Base-by-base conservation (phyloP, 371 early-diverging fungal genomes). In the Chytridium lagenaria region DNA sequence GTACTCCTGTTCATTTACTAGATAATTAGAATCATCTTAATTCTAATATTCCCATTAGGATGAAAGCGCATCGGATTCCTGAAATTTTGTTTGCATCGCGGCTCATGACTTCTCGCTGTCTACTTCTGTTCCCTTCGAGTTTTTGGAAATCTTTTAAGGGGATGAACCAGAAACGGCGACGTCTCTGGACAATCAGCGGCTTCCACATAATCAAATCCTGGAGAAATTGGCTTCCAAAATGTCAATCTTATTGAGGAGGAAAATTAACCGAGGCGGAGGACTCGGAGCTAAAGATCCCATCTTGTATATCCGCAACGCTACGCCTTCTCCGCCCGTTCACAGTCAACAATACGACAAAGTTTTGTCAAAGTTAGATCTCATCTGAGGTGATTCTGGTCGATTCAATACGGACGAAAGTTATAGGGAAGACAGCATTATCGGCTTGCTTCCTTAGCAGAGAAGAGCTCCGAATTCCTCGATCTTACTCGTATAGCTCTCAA, bases 91-190 rank as follows among this genome's bases (percentile, higher is more conserved):
- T 49, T 3, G 61, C 80, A 19, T 74, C 69, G 2, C 71, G 66
- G 5, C 15, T 19, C 40, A 59, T 39, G 80, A 80, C 61, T 66
- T 7, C 36, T 75, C 3, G 77, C 80, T 26, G 40, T 72, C 2
- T 80, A 74, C 57, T 77, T 67, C 50, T 75, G 49, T 40, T 65
- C 73, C 1, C 12, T 74, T 12, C 74, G 71, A n/a, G 69, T 52
- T 2, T 40, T 80, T 10, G n/a, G 26, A 23, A 28, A n/a, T 12
- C 50, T 69, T 2, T 52, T 69, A 34, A 38, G 7, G 33, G 36
- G 63, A 61, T 38, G 12, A 61, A 12, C 38, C 63, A 28, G 38
- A 61, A 33, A 34, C 19, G 7, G 19, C 19, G 7, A 5, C 16
- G 3, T 2, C 28, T 61, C 33, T 61, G 33, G 63, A 61, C 7